phyloP scores from a whole-genome alignment of 129 eudicot species.

The Helianthus tuberosus region DNA sequence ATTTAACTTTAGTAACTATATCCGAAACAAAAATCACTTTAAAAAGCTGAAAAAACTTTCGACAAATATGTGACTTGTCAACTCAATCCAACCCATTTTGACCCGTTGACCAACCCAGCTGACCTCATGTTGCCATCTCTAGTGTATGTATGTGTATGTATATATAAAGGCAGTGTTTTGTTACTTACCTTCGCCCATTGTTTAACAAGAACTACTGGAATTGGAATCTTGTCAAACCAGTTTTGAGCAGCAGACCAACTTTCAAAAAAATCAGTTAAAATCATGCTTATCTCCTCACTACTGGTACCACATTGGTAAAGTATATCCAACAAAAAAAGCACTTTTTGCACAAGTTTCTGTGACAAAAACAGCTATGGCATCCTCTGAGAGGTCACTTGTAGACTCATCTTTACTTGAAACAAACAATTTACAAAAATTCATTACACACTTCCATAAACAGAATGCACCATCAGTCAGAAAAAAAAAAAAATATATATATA shows the following conservation, averaged over 20 bases:
- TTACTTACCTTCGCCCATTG: slow-evolving; percentile 91
- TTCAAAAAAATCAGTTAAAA: slow-evolving; percentile 49
- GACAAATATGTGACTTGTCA: no score
- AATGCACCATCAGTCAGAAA: no score
- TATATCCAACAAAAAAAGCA: slow-evolving; percentile 68
- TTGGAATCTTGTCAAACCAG: slow-evolving; percentile 53
- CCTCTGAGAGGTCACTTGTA: no score
- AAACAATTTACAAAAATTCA: slow-evolving; percentile 44
- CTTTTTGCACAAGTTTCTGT: slow-evolving; percentile 59
- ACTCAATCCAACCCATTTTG: no score
- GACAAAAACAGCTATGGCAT: slow-evolving; percentile 47
- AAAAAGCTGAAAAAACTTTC: no score
- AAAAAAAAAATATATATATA: slow-evolving; percentile 31
- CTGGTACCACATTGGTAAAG: slow-evolving; percentile 54
- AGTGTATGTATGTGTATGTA: no score
- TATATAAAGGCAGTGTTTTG: background rate
- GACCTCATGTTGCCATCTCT: no score
- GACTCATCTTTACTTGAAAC: slow-evolving; percentile 39
- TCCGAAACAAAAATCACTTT: no score
- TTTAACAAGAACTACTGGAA: slow-evolving; percentile 63
- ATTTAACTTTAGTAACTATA: no score
- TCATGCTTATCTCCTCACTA: slow-evolving; percentile 40
- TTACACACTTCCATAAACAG: slow-evolving; percentile 67
- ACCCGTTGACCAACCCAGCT: no score
- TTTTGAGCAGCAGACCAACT: slow-evolving; percentile 73